These are phyloP conservation scores for Neoscytalidium dimidiatum DNA, from an alignment of 2,329 filamentous ascomycete genomes.

Conservation along the genomic window DNA sequence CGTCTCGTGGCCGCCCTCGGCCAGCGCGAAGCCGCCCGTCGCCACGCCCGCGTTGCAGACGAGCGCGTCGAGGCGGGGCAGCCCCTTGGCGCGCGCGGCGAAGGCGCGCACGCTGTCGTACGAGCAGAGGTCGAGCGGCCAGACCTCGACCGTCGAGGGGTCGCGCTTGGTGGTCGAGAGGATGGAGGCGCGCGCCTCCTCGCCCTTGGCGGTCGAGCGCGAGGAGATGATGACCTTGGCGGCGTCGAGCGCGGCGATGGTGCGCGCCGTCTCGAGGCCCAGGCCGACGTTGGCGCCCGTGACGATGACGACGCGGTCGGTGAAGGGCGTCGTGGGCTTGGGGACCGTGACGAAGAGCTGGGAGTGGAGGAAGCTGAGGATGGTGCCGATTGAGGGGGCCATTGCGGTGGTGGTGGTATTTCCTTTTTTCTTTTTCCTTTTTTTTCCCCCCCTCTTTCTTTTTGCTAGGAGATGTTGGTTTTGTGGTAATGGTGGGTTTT, in stretches of 20 bases:
- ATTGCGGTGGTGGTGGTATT: background rate
- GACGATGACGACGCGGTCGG: slow-evolving; percentile 46
- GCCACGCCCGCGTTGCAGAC: slow-evolving; percentile 43
- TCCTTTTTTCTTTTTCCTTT: background rate
- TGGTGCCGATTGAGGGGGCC: background rate
- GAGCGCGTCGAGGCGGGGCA: slow-evolving; percentile 38
- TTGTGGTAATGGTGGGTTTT: background rate
- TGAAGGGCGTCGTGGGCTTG: slow-evolving; percentile 29
- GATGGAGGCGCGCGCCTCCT: slow-evolving; percentile 46
- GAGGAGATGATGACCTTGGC: slow-evolving; percentile 49
- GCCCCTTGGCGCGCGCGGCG: slow-evolving; percentile 26
- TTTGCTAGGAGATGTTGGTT: background rate
- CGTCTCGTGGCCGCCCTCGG: slow-evolving; percentile 30
- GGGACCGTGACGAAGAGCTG: slow-evolving; percentile 43
- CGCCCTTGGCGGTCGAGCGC: slow-evolving; percentile 45
- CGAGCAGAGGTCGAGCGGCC: slow-evolving; percentile 43
- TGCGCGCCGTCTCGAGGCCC: slow-evolving; percentile 48
- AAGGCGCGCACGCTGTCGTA: slow-evolving; percentile 43
- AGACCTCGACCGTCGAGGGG: slow-evolving; percentile 44
- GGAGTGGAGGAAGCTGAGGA: slow-evolving; percentile 37
- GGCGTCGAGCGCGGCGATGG: slow-evolving; percentile 44
- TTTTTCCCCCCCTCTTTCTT: background rate
- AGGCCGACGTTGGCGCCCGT: slow-evolving; percentile 53
- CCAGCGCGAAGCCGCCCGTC: slow-evolving; percentile 27
- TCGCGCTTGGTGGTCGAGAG: slow-evolving; percentile 32